These are phyloP conservation scores for Colletotrichum simmondsii DNA, from an alignment of 2,329 filamentous ascomycete genomes.

Conservation along the genomic window DNA sequence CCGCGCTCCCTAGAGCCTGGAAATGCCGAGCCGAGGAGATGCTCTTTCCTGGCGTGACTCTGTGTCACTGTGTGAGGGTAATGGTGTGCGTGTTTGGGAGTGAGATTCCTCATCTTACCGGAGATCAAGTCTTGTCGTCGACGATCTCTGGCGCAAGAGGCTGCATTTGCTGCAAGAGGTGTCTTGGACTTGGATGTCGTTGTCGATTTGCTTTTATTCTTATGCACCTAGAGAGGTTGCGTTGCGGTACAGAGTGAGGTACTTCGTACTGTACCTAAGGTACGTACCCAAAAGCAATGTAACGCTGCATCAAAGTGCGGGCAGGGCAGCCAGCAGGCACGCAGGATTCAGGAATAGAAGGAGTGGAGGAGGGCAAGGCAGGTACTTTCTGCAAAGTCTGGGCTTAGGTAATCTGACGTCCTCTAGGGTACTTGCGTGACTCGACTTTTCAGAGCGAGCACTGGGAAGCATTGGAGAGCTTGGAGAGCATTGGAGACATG, in stretches of 20 bases:
- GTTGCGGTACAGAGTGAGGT: neutral
- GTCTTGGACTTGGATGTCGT: neutral
- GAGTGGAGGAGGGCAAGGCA: neutral
- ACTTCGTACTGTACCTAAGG: too few relatives aligned
- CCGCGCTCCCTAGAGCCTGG: neutral
- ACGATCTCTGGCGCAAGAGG: neutral
- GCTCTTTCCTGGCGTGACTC: neutral
- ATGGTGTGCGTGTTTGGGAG: neutral
- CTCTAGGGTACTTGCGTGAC: neutral
- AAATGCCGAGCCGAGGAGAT: neutral
- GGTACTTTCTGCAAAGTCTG: neutral
- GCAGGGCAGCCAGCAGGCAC: neutral
- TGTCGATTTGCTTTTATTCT: neutral
- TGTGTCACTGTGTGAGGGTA: neutral
- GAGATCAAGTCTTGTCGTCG: slow-evolving; percentile 7
- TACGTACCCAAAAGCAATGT: neutral
- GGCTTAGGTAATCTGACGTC: slow-evolving; percentile 14
- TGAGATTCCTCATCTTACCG: neutral
- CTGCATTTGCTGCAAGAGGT: neutral
- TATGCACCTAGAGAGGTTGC: slow-evolving; percentile 8
- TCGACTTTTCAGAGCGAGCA: neutral
- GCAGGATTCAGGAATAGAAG: neutral
- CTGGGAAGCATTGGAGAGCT: too few relatives aligned
- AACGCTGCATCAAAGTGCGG: neutral
- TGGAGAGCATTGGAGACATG: too few relatives aligned